Conservation (phyloP, 306 rosid species). For the Amphicarpaea edgeworthii region DNA sequence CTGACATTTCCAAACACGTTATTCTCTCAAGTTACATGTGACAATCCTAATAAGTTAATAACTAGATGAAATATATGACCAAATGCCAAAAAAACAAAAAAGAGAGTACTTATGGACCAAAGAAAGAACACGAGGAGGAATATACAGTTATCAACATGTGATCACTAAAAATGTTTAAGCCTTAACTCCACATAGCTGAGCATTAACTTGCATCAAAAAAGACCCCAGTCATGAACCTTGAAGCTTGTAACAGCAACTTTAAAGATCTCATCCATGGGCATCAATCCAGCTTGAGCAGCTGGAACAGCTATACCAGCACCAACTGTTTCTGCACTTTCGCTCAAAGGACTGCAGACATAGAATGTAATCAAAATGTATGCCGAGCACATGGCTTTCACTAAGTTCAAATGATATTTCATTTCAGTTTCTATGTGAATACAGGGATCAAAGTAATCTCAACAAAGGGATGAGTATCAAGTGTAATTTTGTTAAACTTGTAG, state of each 20-base stretch:
- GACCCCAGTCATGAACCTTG: slow-evolving; percentile 78
- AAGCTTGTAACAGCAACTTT: slow-evolving; percentile 75
- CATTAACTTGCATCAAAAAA: slow-evolving; percentile 54
- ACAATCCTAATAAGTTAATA: slow-evolving; percentile 30
- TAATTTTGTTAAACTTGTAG: neutral
- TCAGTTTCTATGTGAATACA: neutral
- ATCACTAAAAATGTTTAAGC: slow-evolving; percentile 5
- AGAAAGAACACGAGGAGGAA: slow-evolving; percentile 16
- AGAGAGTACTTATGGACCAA: slow-evolving; percentile 12
- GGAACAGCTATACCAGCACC: slow-evolving; percentile 80
- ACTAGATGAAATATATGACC: slow-evolving; percentile 4
- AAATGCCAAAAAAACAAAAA: neutral
- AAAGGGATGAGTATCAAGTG: neutral
- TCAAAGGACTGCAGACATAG: slow-evolving; percentile 71
- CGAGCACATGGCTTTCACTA: slow-evolving; percentile 24
- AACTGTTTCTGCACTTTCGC: slow-evolving; percentile 79
- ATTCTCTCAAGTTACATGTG: slow-evolving; percentile 30
- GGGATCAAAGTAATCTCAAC: neutral
- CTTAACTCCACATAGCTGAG: slow-evolving; percentile 1
- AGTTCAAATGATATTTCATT: neutral
- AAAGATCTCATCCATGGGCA: slow-evolving; percentile 78
- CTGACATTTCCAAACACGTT: slow-evolving; percentile 28
- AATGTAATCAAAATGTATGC: slow-evolving; percentile 17
- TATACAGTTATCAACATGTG: slow-evolving; percentile 33
- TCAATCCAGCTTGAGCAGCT: slow-evolving; percentile 71